phyloP scores from a whole-genome alignment of 2,329 filamentous ascomycete species.

The Metarhizium album region DNA sequence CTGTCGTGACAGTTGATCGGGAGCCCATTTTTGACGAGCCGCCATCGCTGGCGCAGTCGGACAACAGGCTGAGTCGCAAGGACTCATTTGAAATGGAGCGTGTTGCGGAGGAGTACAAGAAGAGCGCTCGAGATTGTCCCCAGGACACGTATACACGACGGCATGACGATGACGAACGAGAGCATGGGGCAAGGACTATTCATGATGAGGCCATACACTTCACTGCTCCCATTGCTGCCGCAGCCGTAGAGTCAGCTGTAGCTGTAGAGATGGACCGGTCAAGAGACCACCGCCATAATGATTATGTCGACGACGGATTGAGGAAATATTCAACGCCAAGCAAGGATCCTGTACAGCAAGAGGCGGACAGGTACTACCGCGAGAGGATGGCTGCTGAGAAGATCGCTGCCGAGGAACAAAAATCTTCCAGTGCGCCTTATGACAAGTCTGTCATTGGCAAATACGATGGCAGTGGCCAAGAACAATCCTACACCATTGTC shows the following conservation, averaged over 20 bases:
- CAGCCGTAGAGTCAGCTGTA: conserved; percentile 35
- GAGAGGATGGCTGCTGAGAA: conserved; percentile 42
- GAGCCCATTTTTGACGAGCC: conserved; percentile 39
- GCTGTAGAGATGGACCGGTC: conserved; percentile 30
- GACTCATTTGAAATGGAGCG: conserved; percentile 37
- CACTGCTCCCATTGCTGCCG: conserved; percentile 37
- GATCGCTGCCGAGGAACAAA: conserved; percentile 41
- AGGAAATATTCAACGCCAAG: conserved; percentile 17
- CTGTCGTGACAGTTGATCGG: conserved; percentile 41
- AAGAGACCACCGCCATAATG: conserved; percentile 20
- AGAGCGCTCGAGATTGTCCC: conserved; percentile 11
- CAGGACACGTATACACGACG: conserved; percentile 12
- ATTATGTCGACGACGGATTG: conserved; percentile 24
- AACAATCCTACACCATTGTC: conserved; percentile 34
- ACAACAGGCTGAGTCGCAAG: conserved; percentile 34
- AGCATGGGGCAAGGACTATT: conserved; percentile 33
- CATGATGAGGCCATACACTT: conserved; percentile 36
- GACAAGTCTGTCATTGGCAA: conserved; percentile 45
- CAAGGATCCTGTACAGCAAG: conserved; percentile 40
- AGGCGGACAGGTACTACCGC: conserved; percentile 48
- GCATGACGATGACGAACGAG: conserved; percentile 25
- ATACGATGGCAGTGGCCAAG: conserved; percentile 31
- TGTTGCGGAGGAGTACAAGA: conserved; percentile 20
- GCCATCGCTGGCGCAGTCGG: conserved; percentile 14
- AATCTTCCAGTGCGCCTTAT: conserved; percentile 40